Evolutionary conservation across 2,329 filamentous ascomycete genomes (phyloP), one percentile per base, ranked within the genome.

Genomic region (Diaporthe sp.): DNA sequence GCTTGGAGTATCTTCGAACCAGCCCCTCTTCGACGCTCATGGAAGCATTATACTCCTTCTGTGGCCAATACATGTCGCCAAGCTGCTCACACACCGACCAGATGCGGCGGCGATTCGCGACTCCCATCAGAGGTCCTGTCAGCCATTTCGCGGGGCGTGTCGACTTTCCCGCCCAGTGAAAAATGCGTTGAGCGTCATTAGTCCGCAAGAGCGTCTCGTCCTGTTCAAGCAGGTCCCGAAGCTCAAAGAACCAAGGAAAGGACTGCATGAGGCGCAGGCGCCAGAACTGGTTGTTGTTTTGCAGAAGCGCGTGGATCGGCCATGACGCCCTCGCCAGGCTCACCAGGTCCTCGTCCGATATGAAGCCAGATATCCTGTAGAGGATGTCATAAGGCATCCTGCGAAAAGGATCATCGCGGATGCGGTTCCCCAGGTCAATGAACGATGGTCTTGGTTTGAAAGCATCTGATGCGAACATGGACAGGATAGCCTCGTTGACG

Each of bases 161-260:
- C 56, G 30, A 42, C 30, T 8, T 53, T 27, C 66, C 56, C 8
- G 44, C 44, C 70, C 70, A 72, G 6, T 63, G 56, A 4, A 51
- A 37, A 25, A 72, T 15, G 4, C 32, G 56, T 25, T 72, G 58
- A 8, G 44, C 22, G 22, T 72, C 35, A 7, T 66, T 61, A 4
- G 13, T 17, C 8, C 22, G 32, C 22, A 66, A 22, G 10, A 66
- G 53, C 22, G 53, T 42, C 8, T 69, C 2, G 25, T 66, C 42
- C 19, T 42, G 39, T 13, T 70, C 63, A 27, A 73, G 19, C 19
- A 56, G 3, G 15, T 70, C 32, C 4, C 22, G 51, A 17, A 73
- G 39, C 55, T 73, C 71, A 6, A 73, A 70, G 32, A 70, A 73
- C 71, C 71, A 73, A 37, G 71, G 63, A 8, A 19, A 44, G 37